Evolutionary conservation across 208 protist species (phyloP).

Genomic region (Endotrypanum monterogeii): DNA sequence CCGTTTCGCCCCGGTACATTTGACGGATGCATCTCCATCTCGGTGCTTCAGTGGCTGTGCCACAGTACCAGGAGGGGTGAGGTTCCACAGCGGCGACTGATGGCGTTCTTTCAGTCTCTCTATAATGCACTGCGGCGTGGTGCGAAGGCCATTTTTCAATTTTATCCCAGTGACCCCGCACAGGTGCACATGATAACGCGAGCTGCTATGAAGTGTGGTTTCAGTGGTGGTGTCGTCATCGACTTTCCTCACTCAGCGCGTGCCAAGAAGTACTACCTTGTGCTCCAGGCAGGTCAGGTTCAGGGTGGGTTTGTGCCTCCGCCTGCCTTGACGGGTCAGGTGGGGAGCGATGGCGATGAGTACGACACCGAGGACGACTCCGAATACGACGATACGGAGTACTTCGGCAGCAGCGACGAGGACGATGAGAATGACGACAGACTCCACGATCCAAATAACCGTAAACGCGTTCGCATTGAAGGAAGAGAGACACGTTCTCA

Average conservation of each 20-base stretch:
- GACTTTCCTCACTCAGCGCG: constrained; percentile 98
- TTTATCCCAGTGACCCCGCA: constrained; percentile 96
- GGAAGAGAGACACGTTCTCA: constrained; percentile 37
- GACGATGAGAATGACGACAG: constrained; percentile 30
- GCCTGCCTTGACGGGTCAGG: constrained; percentile 42
- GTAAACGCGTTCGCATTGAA: constrained; percentile 43
- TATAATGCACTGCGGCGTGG: constrained; percentile 94
- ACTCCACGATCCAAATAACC: constrained; percentile 23
- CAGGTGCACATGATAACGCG: constrained; percentile 97
- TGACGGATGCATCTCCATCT: constrained; percentile 98
- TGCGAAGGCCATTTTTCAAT: constrained; percentile 96
- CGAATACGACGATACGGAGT: constrained; percentile 21
- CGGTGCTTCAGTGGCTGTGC: constrained; percentile 99
- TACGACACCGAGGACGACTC: constrained; percentile 31
- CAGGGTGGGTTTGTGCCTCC: constrained; percentile 66
- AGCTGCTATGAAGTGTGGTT: constrained; percentile 97
- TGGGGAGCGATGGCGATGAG: constrained; percentile 43
- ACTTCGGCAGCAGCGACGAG: constrained; percentile 39
- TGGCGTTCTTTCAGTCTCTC: constrained; percentile 96
- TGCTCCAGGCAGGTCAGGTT: constrained; percentile 89
- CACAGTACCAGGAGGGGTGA: constrained; percentile 95
- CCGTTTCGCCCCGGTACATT: constrained; percentile 97
- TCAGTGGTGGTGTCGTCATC: constrained; percentile 97
- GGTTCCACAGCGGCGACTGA: constrained; percentile 94
- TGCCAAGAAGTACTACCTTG: constrained; percentile 97